Conservation (phyloP, 2,329 filamentous ascomycete species). For the Pseudogymnoascus sp. region DNA sequence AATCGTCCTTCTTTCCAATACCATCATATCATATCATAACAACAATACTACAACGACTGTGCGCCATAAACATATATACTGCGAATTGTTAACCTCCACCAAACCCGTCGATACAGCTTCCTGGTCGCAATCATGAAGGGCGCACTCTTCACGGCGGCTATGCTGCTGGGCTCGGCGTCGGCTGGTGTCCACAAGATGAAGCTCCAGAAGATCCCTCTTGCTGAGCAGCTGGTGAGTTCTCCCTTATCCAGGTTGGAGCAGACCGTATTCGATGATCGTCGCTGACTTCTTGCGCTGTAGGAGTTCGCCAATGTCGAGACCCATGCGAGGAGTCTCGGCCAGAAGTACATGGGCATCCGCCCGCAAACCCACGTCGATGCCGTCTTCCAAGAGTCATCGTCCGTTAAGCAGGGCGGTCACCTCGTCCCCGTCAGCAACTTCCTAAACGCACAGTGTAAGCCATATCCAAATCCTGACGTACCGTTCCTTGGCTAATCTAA, state of each 20-base stretch:
- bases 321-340: slow-evolving; percentile 74
- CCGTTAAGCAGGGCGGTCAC: slow-evolving; percentile 60
- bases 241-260: slow-evolving; percentile 3
- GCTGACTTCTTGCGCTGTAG: slow-evolving; percentile 36
- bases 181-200: slow-evolving; percentile 93
- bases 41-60: not conserved
- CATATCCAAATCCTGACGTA: not conserved
- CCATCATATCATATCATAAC: not conserved
- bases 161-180: slow-evolving; percentile 73
- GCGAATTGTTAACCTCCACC: not conserved
- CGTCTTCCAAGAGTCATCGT: slow-evolving; percentile 65
- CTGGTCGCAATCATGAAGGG: slow-evolving; percentile 63
- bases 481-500: slow-evolving; percentile 12
- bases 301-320: slow-evolving; percentile 69
- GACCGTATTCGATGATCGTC: slow-evolving; percentile 15
- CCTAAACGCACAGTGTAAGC: slow-evolving; percentile 94
- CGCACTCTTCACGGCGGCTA: slow-evolving; percentile 66
- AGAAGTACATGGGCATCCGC: slow-evolving; percentile 91
- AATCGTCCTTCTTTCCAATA: not conserved
- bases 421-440: slow-evolving; percentile 92
- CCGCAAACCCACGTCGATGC: slow-evolving; percentile 62
- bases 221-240: slow-evolving; percentile 77
- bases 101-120: not conserved
- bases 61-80: not conserved
- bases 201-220: slow-evolving; percentile 90